Evolutionary conservation across 2,329 filamentous ascomycete genomes (phyloP), one percentile per base, ranked within the genome.

Genomic region (Trichoderma lentiforme): DNA sequence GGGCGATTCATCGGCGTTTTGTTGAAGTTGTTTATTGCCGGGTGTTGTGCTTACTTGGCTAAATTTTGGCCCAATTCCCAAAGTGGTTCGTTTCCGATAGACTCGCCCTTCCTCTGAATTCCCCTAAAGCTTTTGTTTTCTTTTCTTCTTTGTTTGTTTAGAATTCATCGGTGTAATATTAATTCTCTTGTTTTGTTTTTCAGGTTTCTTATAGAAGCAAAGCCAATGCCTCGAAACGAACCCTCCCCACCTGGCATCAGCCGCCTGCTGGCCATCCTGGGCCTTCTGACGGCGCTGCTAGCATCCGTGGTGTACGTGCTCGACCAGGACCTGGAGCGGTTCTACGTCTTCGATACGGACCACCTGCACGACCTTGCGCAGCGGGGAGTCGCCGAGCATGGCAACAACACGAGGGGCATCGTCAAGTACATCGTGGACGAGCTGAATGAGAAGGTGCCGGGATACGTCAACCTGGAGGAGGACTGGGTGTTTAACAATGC

Each of bases 401-500:
- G 92, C 76, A 92, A 95, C 80, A 88, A 95, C 83, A 97, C 93
- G 15, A 82, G 85, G 71, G 85, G 85, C 71, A 87, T 94, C 11
- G 91, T 94, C 73, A 79, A 86, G 74, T 90, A 88, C 82, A 94
- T 97, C 75, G 89, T 93, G 66, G 78, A 83, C 73, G 90, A 93
- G 82, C 86, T 97, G 70, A 84, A 85, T 76, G 78, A 79, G 62
- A 87, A 86, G 77, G 76, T 83, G 79, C 80, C 82, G 65, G 76
- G 78, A 64, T 83, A 93, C 81, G 79, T 95, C 79, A 94, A 92
- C 83, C 80, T 88, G 70, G 84, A 91, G 72, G 89, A 95, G 83
- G 92, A 95, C 81, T 97, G 93, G 93, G 86, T 97, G 60, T 95
- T 97, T 78, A 97, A 97, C 86, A 97, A 97, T 79, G 93, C 93